These are phyloP conservation scores for Cercospora canescens DNA, from an alignment of 2,329 filamentous ascomycete genomes.

Conservation along the genomic window DNA sequence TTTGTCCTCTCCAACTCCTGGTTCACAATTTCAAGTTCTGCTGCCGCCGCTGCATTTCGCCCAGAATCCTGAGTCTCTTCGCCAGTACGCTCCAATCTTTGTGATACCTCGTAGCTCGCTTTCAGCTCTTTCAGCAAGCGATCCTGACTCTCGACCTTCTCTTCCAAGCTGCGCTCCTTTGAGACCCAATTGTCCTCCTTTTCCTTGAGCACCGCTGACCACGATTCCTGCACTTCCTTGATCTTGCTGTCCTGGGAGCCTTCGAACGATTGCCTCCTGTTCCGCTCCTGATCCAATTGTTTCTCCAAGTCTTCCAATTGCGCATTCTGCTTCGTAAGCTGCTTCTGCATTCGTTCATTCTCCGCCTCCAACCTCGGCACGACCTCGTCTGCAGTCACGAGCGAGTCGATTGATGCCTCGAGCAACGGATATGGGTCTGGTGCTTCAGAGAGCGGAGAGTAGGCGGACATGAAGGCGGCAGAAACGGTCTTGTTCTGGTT, in stretches of 20 bases:
- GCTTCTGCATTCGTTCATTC: constrained; percentile 82
- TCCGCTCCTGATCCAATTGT: constrained; percentile 75
- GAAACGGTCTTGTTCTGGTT: constrained; percentile 95
- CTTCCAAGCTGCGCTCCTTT: constrained; percentile 86
- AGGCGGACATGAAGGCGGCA: constrained; percentile 87
- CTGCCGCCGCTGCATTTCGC: constrained; percentile 71
- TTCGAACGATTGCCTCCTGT: constrained; percentile 72
- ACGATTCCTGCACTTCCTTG: constrained; percentile 86
- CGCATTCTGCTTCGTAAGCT: constrained; percentile 69
- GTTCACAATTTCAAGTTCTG: constrained; percentile 90
- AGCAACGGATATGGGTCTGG: constrained; percentile 95
- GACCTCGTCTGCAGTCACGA: constrained; percentile 89
- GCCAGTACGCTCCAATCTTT: constrained; percentile 76
- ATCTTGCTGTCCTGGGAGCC: constrained; percentile 74
- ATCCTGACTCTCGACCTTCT: constrained; percentile 93
- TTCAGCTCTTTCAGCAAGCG: constrained; percentile 90
- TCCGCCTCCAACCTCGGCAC: constrained; percentile 86
- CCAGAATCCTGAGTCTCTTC: constrained; percentile 56
- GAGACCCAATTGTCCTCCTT: constrained; percentile 96
- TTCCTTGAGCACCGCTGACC: constrained; percentile 86
- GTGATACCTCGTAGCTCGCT: constrained; percentile 94
- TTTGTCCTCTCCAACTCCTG: constrained; percentile 90
- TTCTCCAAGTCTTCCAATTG: constrained; percentile 83
- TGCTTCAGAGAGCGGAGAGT: constrained; percentile 90
- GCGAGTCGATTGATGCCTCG: constrained; percentile 92